These are phyloP conservation scores for Aleurites moluccanus DNA, from an alignment of 441 rosid genomes.

Conservation along the genomic window DNA sequence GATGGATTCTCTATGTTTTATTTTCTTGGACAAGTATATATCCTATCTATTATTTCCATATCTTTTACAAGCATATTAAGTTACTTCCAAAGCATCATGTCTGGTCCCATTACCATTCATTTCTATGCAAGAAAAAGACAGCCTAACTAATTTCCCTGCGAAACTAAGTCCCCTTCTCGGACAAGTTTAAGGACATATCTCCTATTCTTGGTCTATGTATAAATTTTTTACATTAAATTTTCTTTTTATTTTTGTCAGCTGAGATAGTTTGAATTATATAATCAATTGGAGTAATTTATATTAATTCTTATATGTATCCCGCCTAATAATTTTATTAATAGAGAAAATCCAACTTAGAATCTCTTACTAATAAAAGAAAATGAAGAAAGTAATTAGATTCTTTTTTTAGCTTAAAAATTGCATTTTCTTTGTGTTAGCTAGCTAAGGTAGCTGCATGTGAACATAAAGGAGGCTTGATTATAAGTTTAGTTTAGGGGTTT, in stretches of 20 bases:
- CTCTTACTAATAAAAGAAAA: too few relatives aligned
- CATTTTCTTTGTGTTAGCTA: background rate
- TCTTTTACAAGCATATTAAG: background rate
- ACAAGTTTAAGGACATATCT: too few relatives aligned
- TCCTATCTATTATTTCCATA: background rate
- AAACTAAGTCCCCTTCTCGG: too few relatives aligned
- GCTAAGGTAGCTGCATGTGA: background rate
- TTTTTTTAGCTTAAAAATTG: background rate
- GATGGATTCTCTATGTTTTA: background rate
- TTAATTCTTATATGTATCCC: too few relatives aligned
- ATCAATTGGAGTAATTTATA: too few relatives aligned
- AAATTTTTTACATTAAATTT: background rate
- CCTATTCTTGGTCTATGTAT: too few relatives aligned
- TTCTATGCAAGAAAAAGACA: background rate
- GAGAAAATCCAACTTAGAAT: too few relatives aligned
- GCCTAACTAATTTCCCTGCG: constrained; percentile 17
- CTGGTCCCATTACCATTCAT: constrained; percentile 3
- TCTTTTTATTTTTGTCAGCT: background rate
- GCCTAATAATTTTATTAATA: too few relatives aligned
- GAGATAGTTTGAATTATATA: too few relatives aligned
- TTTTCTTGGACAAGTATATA: background rate
- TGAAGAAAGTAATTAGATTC: background rate
- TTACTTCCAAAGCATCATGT: constrained; percentile 6
- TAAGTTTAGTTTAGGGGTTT: background rate
- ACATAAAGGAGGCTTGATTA: background rate